These are phyloP conservation scores for Stephania cephalantha DNA, from an alignment of 164 flowering plant genomes.

Conservation along the genomic window DNA sequence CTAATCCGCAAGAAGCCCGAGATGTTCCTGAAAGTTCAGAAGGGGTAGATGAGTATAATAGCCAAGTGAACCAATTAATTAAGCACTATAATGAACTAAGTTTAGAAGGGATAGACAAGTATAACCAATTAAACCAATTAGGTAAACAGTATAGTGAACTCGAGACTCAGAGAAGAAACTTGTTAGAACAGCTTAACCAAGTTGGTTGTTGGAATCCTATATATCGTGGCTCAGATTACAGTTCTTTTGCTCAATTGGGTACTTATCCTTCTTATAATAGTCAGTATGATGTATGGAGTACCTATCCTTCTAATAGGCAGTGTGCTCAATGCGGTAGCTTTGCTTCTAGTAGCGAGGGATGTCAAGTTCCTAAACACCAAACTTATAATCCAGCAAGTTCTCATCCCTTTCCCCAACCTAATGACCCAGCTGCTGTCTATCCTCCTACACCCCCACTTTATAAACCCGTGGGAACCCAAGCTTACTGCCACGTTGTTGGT, in stretches of 20 bases:
- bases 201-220: slow-evolving; percentile 38
- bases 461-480: too few species aligned
- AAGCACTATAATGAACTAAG: slow-evolving; percentile 55
- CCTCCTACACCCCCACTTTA: too few species aligned
- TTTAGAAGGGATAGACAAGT: slow-evolving; percentile 33
- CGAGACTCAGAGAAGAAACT: slow-evolving; percentile 60
- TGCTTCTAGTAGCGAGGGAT: slow-evolving; percentile 18
- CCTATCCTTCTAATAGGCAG: too few species aligned
- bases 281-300: too few species aligned
- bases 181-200: slow-evolving; percentile 54
- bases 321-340: slow-evolving; percentile 18
- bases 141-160: slow-evolving; percentile 59
- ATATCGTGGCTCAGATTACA: slow-evolving; percentile 20
- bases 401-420: slow-evolving; percentile 8
- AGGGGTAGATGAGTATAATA: slow-evolving; percentile 34
- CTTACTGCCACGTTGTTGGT: slow-evolving; percentile 41
- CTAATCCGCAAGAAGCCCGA: slow-evolving; percentile 16
- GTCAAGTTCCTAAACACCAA: slow-evolving; percentile 25
- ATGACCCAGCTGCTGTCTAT: too few species aligned
- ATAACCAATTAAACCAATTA: slow-evolving; percentile 27
- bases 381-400: slow-evolving; percentile 15
- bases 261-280: neutral
- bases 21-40: slow-evolving; percentile 23
- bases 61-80: slow-evolving; percentile 22
- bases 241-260: slow-evolving; percentile 20